Base-by-base conservation (phyloP, 1,139 yeast genomes). In the Saccharomyces hybrid region DNA sequence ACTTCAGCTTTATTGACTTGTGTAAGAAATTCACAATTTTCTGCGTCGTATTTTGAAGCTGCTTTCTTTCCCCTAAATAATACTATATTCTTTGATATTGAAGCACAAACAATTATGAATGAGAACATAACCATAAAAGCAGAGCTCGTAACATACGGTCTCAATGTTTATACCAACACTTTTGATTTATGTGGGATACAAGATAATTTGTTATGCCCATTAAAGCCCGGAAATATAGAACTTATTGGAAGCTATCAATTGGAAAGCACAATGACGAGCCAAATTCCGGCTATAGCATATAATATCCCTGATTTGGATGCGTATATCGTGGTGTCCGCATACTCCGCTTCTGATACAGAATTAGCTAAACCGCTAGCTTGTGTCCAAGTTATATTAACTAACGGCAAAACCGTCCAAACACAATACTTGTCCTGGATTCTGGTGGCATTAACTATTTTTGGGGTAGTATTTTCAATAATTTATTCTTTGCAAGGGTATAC, bases 391-490 rank as follows among this genome's bases (percentile, higher is more conserved):
- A 78, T 83, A 24, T 76, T 93, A 58, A 74, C 87, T 31, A 93
- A 95, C 71, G 96, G 93, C 57, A 89, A 88, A 68, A 90, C 99
- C 1, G 99, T 93, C 38, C 96, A 91, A 71, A 90, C 97, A 32
- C 83, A 83, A 66, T 90, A 88, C 63, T 99, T 96, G 6, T 81
- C 96, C 7, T 95, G 99, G 99, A 96, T 96, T 21, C 86, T 93
- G 63, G 98, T 97, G 6, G 95, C 91, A 19, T 80, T 93, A 48
- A 82, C 96, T 1, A 95, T 96, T 51, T 70, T 88, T 51, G 98
- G 98, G 58, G 80, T 93, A 47, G 71, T 90, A 54, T 85, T 93
- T 5, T 88, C 97, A 0, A 96, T 96, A 48, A 80, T 88, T 53
- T 82, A 89, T 49, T 88, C 96, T 0, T 83, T 90, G 47, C 79